These are phyloP conservation scores for Asterophora parasitica DNA, from an alignment of 768 basidiomycete species.

Conservation along the genomic window DNA sequence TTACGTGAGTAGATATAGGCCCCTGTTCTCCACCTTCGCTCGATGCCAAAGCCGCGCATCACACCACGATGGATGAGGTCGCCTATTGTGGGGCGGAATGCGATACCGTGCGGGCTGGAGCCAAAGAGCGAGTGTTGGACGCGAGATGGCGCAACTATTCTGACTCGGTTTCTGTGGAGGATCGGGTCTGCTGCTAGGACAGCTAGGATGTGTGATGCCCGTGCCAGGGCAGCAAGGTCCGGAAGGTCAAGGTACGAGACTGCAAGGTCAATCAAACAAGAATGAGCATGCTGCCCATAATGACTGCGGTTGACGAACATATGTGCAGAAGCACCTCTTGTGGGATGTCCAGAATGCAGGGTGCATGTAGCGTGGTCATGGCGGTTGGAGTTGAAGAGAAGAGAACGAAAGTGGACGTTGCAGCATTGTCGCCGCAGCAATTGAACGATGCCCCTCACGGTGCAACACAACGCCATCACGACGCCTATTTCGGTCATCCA, in stretches of 20 bases:
- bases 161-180: conserved; percentile 57
- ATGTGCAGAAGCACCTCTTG: conserved; percentile 58
- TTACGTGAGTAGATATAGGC: conserved; percentile 58
- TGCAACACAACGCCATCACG: no score
- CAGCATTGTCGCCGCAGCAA: conserved; percentile 3
- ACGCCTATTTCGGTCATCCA: conserved; percentile 1
- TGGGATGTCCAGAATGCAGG: conserved; percentile 37
- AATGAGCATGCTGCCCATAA: not conserved
- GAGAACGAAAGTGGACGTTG: not conserved
- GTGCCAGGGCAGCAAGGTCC: conserved; percentile 54
- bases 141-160: conserved; percentile 61
- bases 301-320: conserved; percentile 30
- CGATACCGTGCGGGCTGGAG: conserved; percentile 46
- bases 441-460: not conserved
- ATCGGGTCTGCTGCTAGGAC: conserved; percentile 56
- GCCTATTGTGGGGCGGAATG: conserved; percentile 57
- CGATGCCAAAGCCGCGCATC: conserved; percentile 62
- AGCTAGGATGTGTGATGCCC: conserved; percentile 42
- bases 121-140: conserved; percentile 63
- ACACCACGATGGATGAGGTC: conserved; percentile 70
- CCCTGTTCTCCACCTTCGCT: conserved; percentile 62
- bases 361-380: conserved; percentile 17
- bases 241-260: conserved; percentile 73
- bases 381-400: conserved; percentile 4
- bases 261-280: conserved; percentile 19